Conservation (phyloP, 352 stramenopile species). For the Phytophthora agathidicida region DNA sequence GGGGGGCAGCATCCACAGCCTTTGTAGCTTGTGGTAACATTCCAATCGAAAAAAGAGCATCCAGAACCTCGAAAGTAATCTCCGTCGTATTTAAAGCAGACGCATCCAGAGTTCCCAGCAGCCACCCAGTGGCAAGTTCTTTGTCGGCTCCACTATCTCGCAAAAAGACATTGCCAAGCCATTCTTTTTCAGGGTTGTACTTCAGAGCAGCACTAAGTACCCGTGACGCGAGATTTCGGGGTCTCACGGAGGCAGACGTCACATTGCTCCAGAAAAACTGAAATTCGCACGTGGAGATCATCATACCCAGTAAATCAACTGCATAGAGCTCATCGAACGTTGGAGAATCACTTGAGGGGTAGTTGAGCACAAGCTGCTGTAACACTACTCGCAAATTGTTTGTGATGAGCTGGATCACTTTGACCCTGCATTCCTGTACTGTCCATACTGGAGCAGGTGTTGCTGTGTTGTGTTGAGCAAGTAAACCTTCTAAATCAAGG, state of each 20-base stretch:
- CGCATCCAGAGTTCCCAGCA: constrained; percentile 73
- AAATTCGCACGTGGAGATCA: constrained; percentile 64
- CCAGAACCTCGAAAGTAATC: constrained; percentile 24
- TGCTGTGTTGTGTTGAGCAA: constrained; percentile 1
- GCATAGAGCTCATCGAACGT: constrained; percentile 63
- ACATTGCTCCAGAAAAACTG: constrained; percentile 70
- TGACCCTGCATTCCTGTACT: constrained; percentile 31
- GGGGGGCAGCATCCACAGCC: neutral
- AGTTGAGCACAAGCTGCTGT: constrained; percentile 65
- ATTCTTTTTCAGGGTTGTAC: constrained; percentile 63
- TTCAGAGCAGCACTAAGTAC: constrained; percentile 66
- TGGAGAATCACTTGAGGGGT: constrained; percentile 33
- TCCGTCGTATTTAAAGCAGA: constrained; percentile 22
- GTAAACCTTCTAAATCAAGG: constrained; percentile 47
- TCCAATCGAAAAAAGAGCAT: constrained; percentile 32
- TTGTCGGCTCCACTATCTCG: constrained; percentile 59
- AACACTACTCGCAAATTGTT: constrained; percentile 47
- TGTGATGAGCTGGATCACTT: constrained; percentile 34
- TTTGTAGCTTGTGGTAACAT: neutral
- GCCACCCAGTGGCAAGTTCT: constrained; percentile 64
- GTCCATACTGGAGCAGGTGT: constrained; percentile 17
- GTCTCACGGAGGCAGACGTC: constrained; percentile 42
- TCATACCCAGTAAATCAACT: constrained; percentile 67
- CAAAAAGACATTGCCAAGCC: constrained; percentile 69
- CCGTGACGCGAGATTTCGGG: constrained; percentile 58